These are phyloP conservation scores for Escallonia rubra DNA, from an alignment of 129 eudicot genomes.

Conservation along the genomic window DNA sequence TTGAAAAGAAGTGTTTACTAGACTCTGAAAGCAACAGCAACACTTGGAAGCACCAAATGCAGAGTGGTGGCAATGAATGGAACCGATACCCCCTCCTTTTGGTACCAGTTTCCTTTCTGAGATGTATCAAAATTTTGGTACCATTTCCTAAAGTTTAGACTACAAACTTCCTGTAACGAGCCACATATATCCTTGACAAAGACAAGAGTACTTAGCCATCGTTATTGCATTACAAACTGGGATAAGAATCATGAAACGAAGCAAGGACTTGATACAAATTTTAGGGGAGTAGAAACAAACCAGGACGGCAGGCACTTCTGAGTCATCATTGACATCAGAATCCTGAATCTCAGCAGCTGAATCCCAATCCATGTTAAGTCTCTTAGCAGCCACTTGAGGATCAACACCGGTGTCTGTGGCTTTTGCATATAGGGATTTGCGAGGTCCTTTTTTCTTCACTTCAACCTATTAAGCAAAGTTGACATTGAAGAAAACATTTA, in stretches of 20 bases:
- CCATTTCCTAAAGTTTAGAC: too few relatives aligned
- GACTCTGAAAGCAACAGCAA: too few relatives aligned
- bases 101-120: too few relatives aligned
- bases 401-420: conserved; percentile 83
- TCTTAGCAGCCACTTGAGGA: conserved; percentile 78
- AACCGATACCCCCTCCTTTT: too few relatives aligned
- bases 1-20: too few relatives aligned
- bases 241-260: neutral
- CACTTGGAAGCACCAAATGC: too few relatives aligned
- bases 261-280: neutral
- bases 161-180: too few relatives aligned
- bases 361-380: conserved; percentile 92
- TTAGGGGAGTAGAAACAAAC: conserved; percentile 26
- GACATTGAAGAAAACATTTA: neutral
- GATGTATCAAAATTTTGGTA: too few relatives aligned
- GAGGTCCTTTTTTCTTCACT: conserved; percentile 36
- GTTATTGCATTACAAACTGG: neutral
- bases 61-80: too few relatives aligned
- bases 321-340: conserved; percentile 36
- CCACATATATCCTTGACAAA: too few relatives aligned
- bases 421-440: conserved; percentile 66
- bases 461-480: conserved; percentile 45
- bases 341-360: conserved; percentile 88
- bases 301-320: conserved; percentile 71
- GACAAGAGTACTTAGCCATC: too few relatives aligned